These are phyloP conservation scores for Paraphaeosphaeria minitans DNA, from an alignment of 2,329 filamentous ascomycete species.

Conservation along the genomic window DNA sequence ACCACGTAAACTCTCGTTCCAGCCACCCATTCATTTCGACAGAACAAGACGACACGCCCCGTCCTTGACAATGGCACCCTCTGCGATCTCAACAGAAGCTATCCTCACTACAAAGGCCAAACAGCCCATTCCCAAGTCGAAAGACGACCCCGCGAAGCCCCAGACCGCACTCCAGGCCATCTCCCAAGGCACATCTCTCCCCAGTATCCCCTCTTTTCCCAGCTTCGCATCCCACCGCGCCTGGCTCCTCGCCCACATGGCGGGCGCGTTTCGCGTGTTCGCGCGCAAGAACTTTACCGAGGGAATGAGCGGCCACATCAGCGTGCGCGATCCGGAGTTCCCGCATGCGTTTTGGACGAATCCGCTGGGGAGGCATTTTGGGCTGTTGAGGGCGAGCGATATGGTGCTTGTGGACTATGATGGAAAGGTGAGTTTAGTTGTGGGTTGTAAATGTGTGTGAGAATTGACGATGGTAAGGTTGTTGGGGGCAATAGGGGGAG, in stretches of 20 bases:
- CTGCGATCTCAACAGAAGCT: conserved; percentile 27
- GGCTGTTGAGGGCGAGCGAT: conserved; percentile 66
- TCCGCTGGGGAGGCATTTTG: conserved; percentile 68
- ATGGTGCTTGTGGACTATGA: conserved; percentile 69
- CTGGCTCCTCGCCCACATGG: conserved; percentile 70
- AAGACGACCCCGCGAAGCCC: conserved; percentile 31
- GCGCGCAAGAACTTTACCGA: conserved; percentile 69
- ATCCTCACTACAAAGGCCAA: conserved; percentile 19
- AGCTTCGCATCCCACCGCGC: conserved; percentile 62
- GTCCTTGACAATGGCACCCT: conserved; percentile 33
- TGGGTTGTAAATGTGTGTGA: too few relatives aligned
- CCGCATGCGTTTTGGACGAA: conserved; percentile 71
- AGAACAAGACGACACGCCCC: neutral
- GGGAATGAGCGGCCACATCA: conserved; percentile 72
- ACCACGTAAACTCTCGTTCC: neutral
- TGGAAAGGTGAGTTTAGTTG: too few relatives aligned
- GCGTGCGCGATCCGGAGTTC: conserved; percentile 68
- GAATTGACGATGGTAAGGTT: conserved; percentile 65
- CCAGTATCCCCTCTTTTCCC: conserved; percentile 62
- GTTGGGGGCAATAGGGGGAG: conserved; percentile 66
- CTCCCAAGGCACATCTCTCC: conserved; percentile 54
- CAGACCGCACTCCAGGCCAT: conserved; percentile 49
- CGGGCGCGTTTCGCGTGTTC: conserved; percentile 69
- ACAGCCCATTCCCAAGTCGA: conserved; percentile 24
- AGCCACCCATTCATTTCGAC: neutral